phyloP scores from a whole-genome alignment of 1,284 basidiomycete species.

The Ceratobasidium sp. region DNA sequence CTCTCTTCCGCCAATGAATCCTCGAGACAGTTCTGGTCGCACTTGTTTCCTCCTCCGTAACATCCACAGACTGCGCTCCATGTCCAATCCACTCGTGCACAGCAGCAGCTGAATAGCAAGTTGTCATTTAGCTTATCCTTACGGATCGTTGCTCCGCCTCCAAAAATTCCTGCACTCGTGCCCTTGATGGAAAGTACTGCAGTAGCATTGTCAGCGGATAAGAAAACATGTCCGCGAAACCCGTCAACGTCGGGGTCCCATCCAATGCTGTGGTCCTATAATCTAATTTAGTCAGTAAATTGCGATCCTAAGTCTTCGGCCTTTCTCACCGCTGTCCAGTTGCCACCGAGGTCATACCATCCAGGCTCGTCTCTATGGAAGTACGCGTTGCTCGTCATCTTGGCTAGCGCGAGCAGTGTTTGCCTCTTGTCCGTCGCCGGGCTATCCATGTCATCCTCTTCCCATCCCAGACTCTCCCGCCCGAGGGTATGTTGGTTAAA shows the following conservation, averaged over 20 bases:
- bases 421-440: slow-evolving; percentile 84
- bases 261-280: slow-evolving; percentile 87
- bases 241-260: slow-evolving; percentile 85
- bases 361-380: slow-evolving; percentile 71
- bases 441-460: slow-evolving; percentile 60
- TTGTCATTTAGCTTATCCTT: slow-evolving; percentile 99
- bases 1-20: slow-evolving; percentile 89
- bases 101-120: slow-evolving; percentile 94
- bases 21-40: slow-evolving; percentile 86
- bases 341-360: slow-evolving; percentile 85
- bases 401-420: slow-evolving; percentile 86
- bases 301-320: slow-evolving; percentile 50
- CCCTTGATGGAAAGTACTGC: slow-evolving; percentile 95
- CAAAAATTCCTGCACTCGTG: slow-evolving; percentile 75
- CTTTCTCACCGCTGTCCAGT: slow-evolving; percentile 75
- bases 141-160: slow-evolving; percentile 80
- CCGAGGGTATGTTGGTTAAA: slow-evolving; percentile 22
- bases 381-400: slow-evolving; percentile 94
- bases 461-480: slow-evolving; percentile 44
- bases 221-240: slow-evolving; percentile 92
- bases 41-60: slow-evolving; percentile 74
- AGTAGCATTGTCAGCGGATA: slow-evolving; percentile 82
- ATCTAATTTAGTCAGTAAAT: background rate
- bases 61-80: slow-evolving; percentile 95
- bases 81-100: slow-evolving; percentile 90